Evolutionary conservation across 495 filamentous ascomycete genomes (phyloP).

Genomic region (Trichocladium antarcticum): DNA sequence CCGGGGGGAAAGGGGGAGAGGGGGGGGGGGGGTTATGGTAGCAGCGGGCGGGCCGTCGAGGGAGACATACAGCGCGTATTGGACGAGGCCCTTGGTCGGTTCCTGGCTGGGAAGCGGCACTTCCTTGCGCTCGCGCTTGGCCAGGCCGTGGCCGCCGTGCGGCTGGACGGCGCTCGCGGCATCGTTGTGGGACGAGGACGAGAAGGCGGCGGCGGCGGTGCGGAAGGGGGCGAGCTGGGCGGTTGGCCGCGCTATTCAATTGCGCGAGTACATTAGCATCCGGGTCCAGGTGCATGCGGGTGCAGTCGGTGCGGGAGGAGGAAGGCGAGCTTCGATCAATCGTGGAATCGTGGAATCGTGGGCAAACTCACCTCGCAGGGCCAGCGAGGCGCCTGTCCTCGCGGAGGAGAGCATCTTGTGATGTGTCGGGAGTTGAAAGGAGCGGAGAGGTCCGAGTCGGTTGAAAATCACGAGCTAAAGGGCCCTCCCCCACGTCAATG

Average conservation of each 20-base stretch:
- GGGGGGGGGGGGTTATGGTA: not conserved
- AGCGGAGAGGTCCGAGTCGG: slow-evolving; percentile 19
- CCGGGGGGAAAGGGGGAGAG: slow-evolving; percentile 7
- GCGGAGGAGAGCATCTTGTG: slow-evolving; percentile 51
- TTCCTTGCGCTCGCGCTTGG: slow-evolving; percentile 45
- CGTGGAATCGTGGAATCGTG: not conserved
- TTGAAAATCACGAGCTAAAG: slow-evolving; percentile 7
- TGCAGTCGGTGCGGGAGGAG: no score
- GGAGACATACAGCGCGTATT: slow-evolving; percentile 86
- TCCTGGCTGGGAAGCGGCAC: slow-evolving; percentile 85
- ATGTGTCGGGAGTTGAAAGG: slow-evolving; percentile 5
- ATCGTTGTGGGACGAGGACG: slow-evolving; percentile 48
- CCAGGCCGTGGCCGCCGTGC: slow-evolving; percentile 31
- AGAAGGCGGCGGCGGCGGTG: slow-evolving; percentile 52
- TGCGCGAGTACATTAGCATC: not conserved
- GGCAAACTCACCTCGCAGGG: slow-evolving; percentile 52
- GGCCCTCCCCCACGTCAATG: slow-evolving; percentile 9
- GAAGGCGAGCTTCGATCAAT: not conserved
- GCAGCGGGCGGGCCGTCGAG: no score
- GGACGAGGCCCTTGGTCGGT: slow-evolving; percentile 84
- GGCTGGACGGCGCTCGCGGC: slow-evolving; percentile 39
- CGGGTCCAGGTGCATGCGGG: not conserved
- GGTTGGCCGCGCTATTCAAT: slow-evolving; percentile 47
- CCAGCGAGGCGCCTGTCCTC: slow-evolving; percentile 54
- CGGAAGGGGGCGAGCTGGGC: slow-evolving; percentile 49